Conservation (phyloP, 2,329 filamentous ascomycete species). For the Neonectria neomacrospora region DNA sequence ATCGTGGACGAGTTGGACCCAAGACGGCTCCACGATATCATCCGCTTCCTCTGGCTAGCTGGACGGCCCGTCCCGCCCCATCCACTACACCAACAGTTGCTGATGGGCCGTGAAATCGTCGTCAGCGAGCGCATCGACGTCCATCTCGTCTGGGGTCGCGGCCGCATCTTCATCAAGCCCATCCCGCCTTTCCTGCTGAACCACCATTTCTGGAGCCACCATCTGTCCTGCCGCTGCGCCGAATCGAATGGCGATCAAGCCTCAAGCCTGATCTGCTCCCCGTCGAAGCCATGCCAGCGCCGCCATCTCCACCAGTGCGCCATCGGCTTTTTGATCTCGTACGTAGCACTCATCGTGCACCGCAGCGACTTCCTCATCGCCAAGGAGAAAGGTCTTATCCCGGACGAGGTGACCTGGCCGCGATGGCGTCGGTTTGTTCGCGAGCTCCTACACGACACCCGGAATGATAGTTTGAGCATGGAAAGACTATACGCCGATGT, state of each 20-base stretch:
- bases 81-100: slow-evolving; percentile 51
- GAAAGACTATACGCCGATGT: slow-evolving; percentile 21
- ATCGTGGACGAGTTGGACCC: slow-evolving; percentile 17
- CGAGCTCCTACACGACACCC: slow-evolving; percentile 5
- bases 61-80: slow-evolving; percentile 49
- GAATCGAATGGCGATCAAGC: not conserved
- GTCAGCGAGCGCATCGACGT: slow-evolving; percentile 53
- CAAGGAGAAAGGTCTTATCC: slow-evolving; percentile 3
- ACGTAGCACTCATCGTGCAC: slow-evolving; percentile 12
- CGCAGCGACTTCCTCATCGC: slow-evolving; percentile 22
- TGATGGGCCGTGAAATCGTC: slow-evolving; percentile 48
- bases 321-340: slow-evolving; percentile 18
- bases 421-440: slow-evolving; percentile 11
- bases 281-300: not conserved
- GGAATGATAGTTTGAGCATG: not conserved
- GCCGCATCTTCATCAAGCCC: slow-evolving; percentile 53
- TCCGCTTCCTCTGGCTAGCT: slow-evolving; percentile 35
- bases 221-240: slow-evolving; percentile 37
- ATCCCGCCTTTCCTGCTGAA: slow-evolving; percentile 54
- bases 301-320: slow-evolving; percentile 18
- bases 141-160: slow-evolving; percentile 54
- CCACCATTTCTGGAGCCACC: slow-evolving; percentile 49
- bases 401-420: slow-evolving; percentile 18
- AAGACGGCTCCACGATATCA: slow-evolving; percentile 20
- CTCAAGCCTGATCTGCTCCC: not conserved